Base-by-base conservation (phyloP, 768 basidiomycete species). In the Pisolithus albus region DNA sequence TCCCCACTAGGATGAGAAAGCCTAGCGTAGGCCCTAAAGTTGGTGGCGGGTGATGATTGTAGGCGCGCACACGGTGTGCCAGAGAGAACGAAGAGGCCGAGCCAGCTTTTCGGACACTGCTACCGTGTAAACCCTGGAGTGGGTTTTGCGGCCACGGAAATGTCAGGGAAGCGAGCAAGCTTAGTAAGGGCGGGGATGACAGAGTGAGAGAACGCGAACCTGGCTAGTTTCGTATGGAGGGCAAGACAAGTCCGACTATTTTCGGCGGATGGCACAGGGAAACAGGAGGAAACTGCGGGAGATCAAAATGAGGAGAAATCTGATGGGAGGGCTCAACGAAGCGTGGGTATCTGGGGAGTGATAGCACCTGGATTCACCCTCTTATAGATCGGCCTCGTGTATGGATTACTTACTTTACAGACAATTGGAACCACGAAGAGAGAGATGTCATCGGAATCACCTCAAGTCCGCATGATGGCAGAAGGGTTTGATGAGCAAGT, bases 221-320 rank as follows among this genome's bases (percentile, higher is more conserved):
- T 44, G 55, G 36, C 50, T 39, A 28, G 19, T 49, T 49, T 26
- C 2, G 26, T 7, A n/a, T 8, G 40, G 18, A n/a, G 39, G 9
- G 19, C 16, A 40, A 7, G 39, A 41, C 40, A 19, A 21, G 40
- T 41, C 4, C 7, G 26, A 26, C 26, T 5, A 34, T 34, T 34
- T 5, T 4, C 2, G 5, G 13, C 34, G 34, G 34, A 19, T 7
- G 8, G n/a, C 11, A 42, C 18, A 30, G 15, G 23, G 37, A 24
- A 13, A 37, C 10, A 26, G 37, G 38, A 34, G 48, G 21, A 38
- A 53, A 55, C 53, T 58, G 38, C 7, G 43, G 11, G 34, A 52
- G 55, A 61, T 56, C 55, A 32, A 16, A 23, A 34, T 41, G 47
- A 46, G 46, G 21, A 46, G 50, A 24, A 46, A 54, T 57, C 54